Percentiles rank a stretch among this genome's conserved stretches.
Evolutionary conservation across 208 protist genomes (phyloP).

Genomic region (Leishmania martiniquensis): DNA sequence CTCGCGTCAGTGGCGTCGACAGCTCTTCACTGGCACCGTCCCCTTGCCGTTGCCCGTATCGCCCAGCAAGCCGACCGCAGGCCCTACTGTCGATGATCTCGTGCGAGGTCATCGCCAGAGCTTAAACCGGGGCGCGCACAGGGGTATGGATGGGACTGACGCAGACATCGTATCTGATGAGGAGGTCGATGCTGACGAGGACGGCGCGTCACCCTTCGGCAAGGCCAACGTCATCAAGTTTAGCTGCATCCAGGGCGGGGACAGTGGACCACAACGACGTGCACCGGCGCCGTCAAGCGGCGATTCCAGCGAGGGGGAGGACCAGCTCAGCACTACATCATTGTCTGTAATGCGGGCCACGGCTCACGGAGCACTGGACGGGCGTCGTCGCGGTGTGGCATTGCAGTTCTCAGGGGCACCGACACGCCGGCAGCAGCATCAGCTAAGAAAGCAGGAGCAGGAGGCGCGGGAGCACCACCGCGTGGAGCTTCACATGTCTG

Average conservation of each 20-base stretch:
- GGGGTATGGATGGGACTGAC: neutral
- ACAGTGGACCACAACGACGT: neutral
- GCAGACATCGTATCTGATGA: neutral
- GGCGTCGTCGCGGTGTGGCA: neutral
- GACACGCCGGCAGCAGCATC: slow-evolving; percentile 17
- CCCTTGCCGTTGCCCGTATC: neutral
- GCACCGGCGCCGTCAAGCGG: neutral
- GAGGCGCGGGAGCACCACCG: slow-evolving; percentile 24
- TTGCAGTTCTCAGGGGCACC: neutral
- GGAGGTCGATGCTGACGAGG: slow-evolving; percentile 11
- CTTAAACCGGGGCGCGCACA: neutral
- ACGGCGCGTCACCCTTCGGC: slow-evolving; percentile 22
- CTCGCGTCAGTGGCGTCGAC: slow-evolving; percentile 33
- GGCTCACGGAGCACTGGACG: no score
- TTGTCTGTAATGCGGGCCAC: slow-evolving; percentile 1
- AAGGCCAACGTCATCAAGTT: slow-evolving; percentile 33
- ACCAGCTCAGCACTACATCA: neutral
- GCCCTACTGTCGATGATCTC: slow-evolving; percentile 1
- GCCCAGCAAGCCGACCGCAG: neutral
- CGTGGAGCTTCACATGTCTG: slow-evolving; percentile 32
- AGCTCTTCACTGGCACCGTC: slow-evolving; percentile 12
- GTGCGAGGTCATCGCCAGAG: neutral
- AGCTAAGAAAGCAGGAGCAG: slow-evolving; percentile 5
- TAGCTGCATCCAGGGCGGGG: neutral
- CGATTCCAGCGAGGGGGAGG: neutral